Evolutionary conservation across 1,139 yeast species (phyloP), one percentile per base, ranked within the genome.

Genomic region (Geotrichum bryndzae): DNA sequence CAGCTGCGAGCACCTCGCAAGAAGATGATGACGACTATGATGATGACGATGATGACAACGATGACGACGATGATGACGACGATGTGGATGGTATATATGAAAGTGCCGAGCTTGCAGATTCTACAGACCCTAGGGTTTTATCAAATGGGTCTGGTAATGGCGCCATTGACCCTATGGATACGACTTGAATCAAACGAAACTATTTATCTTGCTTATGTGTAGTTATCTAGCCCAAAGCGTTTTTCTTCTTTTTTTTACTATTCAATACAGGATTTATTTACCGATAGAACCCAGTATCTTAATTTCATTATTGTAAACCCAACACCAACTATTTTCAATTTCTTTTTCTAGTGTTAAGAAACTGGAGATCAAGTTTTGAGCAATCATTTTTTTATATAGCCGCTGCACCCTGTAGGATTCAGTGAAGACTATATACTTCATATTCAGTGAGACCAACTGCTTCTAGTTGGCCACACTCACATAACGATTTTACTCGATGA

Each of bases 81-180:
- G 50, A 56, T 27, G 38, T 23, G 18, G 6, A 23, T 23, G 53
- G 23, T 23, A 10, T 29, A 8, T 18, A 25, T 50, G n/a, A 25
- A 22, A 23, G 7, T 54, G 15, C 51, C 13, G 29, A 38, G 29
- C 3, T 27, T 54, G 22, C 41, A n/a, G 13, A n/a, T 15, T 54
- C 57, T 54, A 22, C 23, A 27, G 35, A 23, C 3, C 13, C 51
- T 25, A 45, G 51, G 13, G 10, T 6, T 25, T 18, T 33, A 41
- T 23, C 57, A 7, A n/a, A 41, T 8, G 48, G 18, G 2, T 54
- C 57, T 25, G 38, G 51, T 25, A 50, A 13, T 18, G n/a, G 56
- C 15, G 41, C 31, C 13, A 52, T 53, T 53, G 58, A 59, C 45
- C 58, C 61, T 6, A 59, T 59, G 61, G 61, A 59, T 55, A 59